These are phyloP conservation scores for Prunus yedoensis DNA, from an alignment of 331 rosid species.

Conservation along the genomic window DNA sequence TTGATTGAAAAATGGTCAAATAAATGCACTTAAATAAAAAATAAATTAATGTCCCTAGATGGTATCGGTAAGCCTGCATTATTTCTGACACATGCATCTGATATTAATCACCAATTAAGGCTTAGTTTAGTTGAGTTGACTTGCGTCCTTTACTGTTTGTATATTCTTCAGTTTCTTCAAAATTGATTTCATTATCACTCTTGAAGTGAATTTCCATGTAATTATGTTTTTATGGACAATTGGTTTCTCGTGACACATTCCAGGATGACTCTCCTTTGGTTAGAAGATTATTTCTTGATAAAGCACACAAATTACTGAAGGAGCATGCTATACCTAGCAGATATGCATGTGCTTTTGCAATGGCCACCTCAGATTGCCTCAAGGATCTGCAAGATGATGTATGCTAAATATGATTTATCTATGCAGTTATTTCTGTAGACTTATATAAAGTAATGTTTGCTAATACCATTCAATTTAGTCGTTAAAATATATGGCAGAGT, in stretches of 20 bases:
- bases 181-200: neutral
- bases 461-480: constrained; percentile 58
- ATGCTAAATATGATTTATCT: constrained; percentile 29
- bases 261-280: constrained; percentile 67
- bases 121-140: neutral
- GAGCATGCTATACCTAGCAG: constrained; percentile 75
- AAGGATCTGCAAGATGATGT: constrained; percentile 61
- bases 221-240: constrained; percentile 9
- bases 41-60: neutral
- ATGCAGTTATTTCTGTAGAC: constrained; percentile 19
- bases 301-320: constrained; percentile 66
- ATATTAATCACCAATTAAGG: constrained; percentile 7
- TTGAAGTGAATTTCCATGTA: neutral
- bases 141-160: neutral
- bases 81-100: neutral
- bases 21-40: neutral
- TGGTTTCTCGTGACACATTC: constrained; percentile 22
- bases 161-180: neutral
- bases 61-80: neutral
- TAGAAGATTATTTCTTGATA: constrained; percentile 62
- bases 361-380: constrained; percentile 51
- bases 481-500: constrained; percentile 65
- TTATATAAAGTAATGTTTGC: constrained; percentile 23
- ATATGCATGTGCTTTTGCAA: constrained; percentile 85
- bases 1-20: neutral